Conservation (phyloP, 495 filamentous ascomycete species). For the Neurospora africana region DNA sequence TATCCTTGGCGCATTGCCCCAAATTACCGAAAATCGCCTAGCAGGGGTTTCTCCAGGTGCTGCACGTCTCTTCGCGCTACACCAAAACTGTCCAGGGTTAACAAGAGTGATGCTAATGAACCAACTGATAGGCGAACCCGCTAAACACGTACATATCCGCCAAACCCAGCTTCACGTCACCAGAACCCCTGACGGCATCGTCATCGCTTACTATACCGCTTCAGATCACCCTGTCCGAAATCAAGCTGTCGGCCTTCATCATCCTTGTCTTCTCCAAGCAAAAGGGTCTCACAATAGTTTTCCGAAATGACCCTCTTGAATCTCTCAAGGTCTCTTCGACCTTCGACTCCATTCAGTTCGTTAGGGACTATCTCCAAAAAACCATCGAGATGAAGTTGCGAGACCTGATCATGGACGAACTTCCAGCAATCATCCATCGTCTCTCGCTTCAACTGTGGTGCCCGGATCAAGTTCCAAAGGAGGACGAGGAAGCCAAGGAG, state of each 20-base stretch:
- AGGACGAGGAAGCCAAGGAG: constrained; percentile 37
- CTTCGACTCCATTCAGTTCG: constrained; percentile 97
- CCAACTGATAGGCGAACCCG: constrained; percentile 65
- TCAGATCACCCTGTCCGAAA: constrained; percentile 91
- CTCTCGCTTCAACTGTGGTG: constrained; percentile 85
- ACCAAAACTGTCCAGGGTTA: constrained; percentile 10
- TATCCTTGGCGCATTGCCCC: constrained; percentile 21
- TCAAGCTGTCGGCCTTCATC: constrained; percentile 94
- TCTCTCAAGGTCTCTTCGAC: constrained; percentile 97
- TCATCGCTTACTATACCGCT: constrained; percentile 91
- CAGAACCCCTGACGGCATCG: constrained; percentile 82
- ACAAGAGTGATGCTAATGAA: constrained; percentile 36
- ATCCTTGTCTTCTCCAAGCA: constrained; percentile 95
- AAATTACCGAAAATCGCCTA: constrained; percentile 13
- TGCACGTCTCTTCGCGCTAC: constrained; percentile 9
- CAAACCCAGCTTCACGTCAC: constrained; percentile 84
- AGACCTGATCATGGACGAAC: constrained; percentile 90
- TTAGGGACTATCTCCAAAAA: constrained; percentile 90
- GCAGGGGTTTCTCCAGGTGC: constrained; percentile 16
- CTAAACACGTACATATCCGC: constrained; percentile 90
- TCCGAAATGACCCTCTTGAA: constrained; percentile 95
- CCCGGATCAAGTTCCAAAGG: constrained; percentile 64
- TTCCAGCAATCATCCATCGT: constrained; percentile 91
- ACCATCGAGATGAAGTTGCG: constrained; percentile 93
- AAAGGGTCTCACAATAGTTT: constrained; percentile 92